Evolutionary conservation across 75 land plant species (phyloP).

Genomic region (Cupressus sempervirens): DNA sequence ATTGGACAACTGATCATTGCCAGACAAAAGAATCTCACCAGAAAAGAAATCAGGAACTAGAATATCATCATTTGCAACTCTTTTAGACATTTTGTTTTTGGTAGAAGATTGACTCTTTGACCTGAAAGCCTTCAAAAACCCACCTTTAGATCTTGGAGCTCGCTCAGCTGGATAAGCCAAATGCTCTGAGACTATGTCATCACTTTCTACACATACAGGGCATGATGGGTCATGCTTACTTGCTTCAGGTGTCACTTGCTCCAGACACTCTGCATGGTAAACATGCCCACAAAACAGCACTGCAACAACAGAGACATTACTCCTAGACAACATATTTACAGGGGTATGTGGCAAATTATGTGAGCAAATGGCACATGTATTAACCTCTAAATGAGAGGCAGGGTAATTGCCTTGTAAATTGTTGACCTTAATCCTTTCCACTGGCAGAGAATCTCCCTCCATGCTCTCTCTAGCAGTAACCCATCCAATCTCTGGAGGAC

Average conservation of each 20-base stretch:
- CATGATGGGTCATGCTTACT: conserved; percentile 37
- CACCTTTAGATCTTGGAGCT: conserved; percentile 33
- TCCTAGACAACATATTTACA: conserved; percentile 12
- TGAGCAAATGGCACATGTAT: conserved; percentile 28
- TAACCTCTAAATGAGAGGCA: conserved; percentile 2
- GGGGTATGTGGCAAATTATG: conserved; percentile 26
- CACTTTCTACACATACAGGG: conserved; percentile 23
- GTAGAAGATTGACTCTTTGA: conserved; percentile 6
- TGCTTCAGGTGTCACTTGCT: conserved; percentile 27
- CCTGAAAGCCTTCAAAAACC: conserved; percentile 7
- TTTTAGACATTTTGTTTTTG: conserved; percentile 50
- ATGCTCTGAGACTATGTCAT: background rate
- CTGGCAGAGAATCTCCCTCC: conserved; percentile 18
- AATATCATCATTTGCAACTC: conserved; percentile 42
- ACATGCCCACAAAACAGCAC: conserved; percentile 43
- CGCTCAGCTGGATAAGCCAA: conserved; percentile 15
- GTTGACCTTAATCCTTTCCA: conserved; percentile 31
- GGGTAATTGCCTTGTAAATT: conserved; percentile 2
- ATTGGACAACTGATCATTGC: conserved; percentile 9
- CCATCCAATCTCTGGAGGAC: conserved; percentile 21
- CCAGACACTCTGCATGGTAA: conserved; percentile 43
- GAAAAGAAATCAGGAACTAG: conserved; percentile 18
- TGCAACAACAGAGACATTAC: conserved; percentile 31
- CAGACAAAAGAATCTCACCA: conserved; percentile 14
- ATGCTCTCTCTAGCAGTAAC: conserved; percentile 14